Conservation (phyloP, 371 early-diverging fungal genomes). For the Batrachochytrium dendrobatidis region DNA sequence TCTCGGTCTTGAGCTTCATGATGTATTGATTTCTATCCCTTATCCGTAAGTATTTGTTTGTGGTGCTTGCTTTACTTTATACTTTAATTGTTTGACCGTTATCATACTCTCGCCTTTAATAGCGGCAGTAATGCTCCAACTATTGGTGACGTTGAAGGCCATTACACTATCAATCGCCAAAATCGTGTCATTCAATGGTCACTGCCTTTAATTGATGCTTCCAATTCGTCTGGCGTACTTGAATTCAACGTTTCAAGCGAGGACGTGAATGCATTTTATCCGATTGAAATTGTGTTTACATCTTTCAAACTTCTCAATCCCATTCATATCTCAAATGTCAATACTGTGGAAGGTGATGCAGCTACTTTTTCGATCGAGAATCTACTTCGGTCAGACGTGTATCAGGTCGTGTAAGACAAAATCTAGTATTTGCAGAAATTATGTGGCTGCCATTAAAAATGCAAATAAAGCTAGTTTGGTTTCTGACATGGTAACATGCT, state of each 20-base stretch:
- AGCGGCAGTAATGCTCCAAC: slow-evolving; percentile 56
- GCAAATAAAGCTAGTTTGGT: too few relatives aligned
- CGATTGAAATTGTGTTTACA: slow-evolving; percentile 69
- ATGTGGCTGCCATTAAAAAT: too few relatives aligned
- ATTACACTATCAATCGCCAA: slow-evolving; percentile 64
- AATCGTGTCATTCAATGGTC: slow-evolving; percentile 77
- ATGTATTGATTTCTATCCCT: slow-evolving; percentile 83
- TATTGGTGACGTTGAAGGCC: slow-evolving; percentile 73
- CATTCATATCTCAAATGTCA: background rate
- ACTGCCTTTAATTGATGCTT: slow-evolving; percentile 68
- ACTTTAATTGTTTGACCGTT: too few relatives aligned
- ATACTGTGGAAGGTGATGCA: background rate
- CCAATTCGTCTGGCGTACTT: slow-evolving; percentile 68
- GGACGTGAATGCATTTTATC: slow-evolving; percentile 81
- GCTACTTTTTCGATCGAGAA: background rate
- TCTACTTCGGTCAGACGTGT: background rate
- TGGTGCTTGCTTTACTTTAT: background rate
- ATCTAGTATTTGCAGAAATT: too few relatives aligned
- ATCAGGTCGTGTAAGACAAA: slow-evolving; percentile 4
- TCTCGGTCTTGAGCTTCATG: slow-evolving; percentile 66
- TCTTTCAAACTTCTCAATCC: background rate
- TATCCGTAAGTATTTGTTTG: slow-evolving; percentile 58
- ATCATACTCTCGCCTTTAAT: background rate
- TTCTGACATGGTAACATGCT: too few relatives aligned
- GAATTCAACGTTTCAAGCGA: slow-evolving; percentile 80